A percentile compares a stretch with the other conserved stretches of the same genome.
Evolutionary conservation across 1,139 yeast species (phyloP).

Genomic region (Wickerhamiella infanticola): DNA sequence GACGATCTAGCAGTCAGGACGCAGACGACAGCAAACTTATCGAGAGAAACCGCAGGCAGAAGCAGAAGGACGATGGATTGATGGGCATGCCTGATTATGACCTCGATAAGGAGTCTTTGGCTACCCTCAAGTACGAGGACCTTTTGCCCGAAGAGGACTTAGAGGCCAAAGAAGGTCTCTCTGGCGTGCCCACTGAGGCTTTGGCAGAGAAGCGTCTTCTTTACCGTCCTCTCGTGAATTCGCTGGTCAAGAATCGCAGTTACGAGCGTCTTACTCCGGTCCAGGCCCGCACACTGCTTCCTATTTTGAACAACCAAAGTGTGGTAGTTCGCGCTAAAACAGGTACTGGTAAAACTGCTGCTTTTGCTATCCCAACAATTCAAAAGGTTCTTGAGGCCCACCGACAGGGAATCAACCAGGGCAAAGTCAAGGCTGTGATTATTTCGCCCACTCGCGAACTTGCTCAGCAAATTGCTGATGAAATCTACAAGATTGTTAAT

Average conservation of each 20-base stretch:
- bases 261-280: slow-evolving; percentile 50
- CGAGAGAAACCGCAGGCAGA: slow-evolving; percentile 4
- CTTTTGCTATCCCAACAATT: slow-evolving; percentile 68
- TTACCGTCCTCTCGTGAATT: slow-evolving; percentile 22
- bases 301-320: slow-evolving; percentile 42
- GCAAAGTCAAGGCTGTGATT: slow-evolving; percentile 38
- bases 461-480: slow-evolving; percentile 69
- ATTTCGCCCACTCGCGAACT: slow-evolving; percentile 88
- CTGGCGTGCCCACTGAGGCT: slow-evolving; percentile 19
- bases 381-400: slow-evolving; percentile 35
- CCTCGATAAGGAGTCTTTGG: slow-evolving; percentile 12
- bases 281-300: slow-evolving; percentile 57
- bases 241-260: slow-evolving; percentile 21
- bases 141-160: slow-evolving; percentile 7
- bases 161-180: slow-evolving; percentile 15
- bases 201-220: slow-evolving; percentile 20
- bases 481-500: slow-evolving; percentile 30
- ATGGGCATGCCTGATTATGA: slow-evolving; percentile 22
- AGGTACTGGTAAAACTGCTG: slow-evolving; percentile 90
- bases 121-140: slow-evolving; percentile 11
- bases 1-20: not conserved
- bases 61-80: slow-evolving; percentile 20
- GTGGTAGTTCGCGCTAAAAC: slow-evolving; percentile 83
- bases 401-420: slow-evolving; percentile 20
- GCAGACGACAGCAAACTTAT: slow-evolving; percentile 2